Base-by-base conservation (phyloP, 805 yeast species). In the Wickerhamiella lipophila region DNA sequence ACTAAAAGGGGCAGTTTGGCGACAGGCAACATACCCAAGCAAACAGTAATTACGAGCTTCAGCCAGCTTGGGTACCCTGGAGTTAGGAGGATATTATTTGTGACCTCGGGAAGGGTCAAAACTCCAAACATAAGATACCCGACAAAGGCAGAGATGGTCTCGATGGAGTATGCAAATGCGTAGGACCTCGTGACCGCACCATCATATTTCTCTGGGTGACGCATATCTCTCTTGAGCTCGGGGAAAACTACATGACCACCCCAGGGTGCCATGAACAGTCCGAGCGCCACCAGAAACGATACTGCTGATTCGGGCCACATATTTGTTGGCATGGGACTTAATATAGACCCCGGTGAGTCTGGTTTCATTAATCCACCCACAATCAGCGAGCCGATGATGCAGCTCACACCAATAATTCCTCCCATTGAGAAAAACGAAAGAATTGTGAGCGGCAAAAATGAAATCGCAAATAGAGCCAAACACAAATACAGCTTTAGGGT, bases 161-260 rank as follows among this genome's bases (percentile, higher is more conserved):
- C 87, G 30, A 81, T 70, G 7, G 68, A 42, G 52, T 75, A 72
- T 0, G 87, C 79, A 52, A 75, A 69, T 0, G 68, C 50, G 58
- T 79, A 82, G 0, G 84, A 75, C 9, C 74, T 60, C 34, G 73
- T 68, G 47, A 79, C 68, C 50, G 80, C 71, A n/a, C 61, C 60
- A 18, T 61, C 54, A 59, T 74, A 82, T 57, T 78, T 77, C 25
- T 66, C 55, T 2, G 87, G 87, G 54, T 77, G 81, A 44, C 83
- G 71, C 81, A 82, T 78, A 62, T 82, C 92, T 29, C 77, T 70
- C 60, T 77, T 78, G 47, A 82, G 68, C 54, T 83, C 82, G 2
- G 92, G 89, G 58, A 82, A 82, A 16, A 82, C 75, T 6, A 89
- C 84, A 64, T 82, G 92, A 0, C 89, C 88, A 6, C 89, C 87